Evolutionary conservation across 371 early-diverging fungal genomes (phyloP).

Genomic region (Mucor saturninus): DNA sequence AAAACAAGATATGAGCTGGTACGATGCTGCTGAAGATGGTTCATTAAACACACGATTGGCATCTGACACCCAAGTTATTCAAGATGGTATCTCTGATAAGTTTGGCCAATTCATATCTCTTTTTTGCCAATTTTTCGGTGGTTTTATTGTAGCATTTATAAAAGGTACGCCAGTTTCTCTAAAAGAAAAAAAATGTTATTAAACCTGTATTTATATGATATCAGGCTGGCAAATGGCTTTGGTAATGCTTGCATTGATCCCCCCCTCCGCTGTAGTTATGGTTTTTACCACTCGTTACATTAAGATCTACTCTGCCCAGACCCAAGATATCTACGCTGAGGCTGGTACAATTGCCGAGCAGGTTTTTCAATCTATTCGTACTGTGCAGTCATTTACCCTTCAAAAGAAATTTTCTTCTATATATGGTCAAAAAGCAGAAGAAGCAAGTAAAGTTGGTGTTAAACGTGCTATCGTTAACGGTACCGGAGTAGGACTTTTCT

Average conservation of each 20-base stretch:
- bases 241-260: conserved; percentile 74
- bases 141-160: conserved; percentile 63
- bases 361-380: conserved; percentile 82
- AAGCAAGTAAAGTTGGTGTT: conserved; percentile 59
- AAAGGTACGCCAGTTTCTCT: conserved; percentile 16
- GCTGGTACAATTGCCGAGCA: conserved; percentile 60
- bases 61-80: conserved; percentile 74
- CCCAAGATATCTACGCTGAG: conserved; percentile 43
- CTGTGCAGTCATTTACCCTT: conserved; percentile 83
- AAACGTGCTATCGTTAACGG: conserved; percentile 58
- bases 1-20: conserved; percentile 88
- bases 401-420: conserved; percentile 67
- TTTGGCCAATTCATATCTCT: conserved; percentile 73
- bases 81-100: conserved; percentile 88
- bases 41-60: conserved; percentile 74
- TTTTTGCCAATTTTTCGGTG: conserved; percentile 34
- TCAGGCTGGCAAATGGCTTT: conserved; percentile 71
- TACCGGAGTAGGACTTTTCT: conserved; percentile 61
- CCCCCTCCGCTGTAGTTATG: conserved; percentile 52
- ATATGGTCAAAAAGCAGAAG: conserved; percentile 60
- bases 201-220: conserved; percentile 26
- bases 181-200: not conserved
- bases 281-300: conserved; percentile 69
- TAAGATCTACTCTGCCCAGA: conserved; percentile 41
- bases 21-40: conserved; percentile 70